Base-by-base conservation (phyloP, 2,329 filamentous ascomycete genomes). In the Colletotrichum noveboracense region DNA sequence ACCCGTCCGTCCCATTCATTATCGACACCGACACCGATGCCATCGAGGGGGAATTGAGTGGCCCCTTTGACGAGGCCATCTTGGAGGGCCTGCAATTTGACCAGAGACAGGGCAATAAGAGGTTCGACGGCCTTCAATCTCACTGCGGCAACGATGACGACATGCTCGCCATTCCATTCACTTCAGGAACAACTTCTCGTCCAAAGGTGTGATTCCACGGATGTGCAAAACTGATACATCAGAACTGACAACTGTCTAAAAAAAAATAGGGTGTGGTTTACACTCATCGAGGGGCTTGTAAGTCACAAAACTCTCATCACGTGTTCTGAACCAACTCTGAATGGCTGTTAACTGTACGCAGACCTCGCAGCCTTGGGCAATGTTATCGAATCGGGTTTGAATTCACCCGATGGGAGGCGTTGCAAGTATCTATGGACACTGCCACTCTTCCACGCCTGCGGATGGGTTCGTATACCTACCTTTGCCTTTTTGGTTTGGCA, bases 341-440 rank as follows among this genome's bases (percentile, higher is more conserved):
- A 24, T 52, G n/a, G n/a, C 43, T 52, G 10, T 62, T 56, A 70
- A 24, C 9, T 21, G 6, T 18, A 21, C 16, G 18, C 34, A 70
- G 67, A 98, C 82, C 89, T 99, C 14, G 96, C 95, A 1, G 74
- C 95, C 0, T 81, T 98, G 78, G 96, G 88, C 13, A 98, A 98
- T 83, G 88, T 98, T 1, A 91, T 98, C 74, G 97, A 99, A 83
- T 95, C 94, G 1, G 95, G 95, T 0, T 88, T 99, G 58, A 98
- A 97, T 80, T 90, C 88, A 71, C 87, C 92, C 67, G 86, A 85
- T 14, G 93, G 92, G 8, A 48, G 26, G 18, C 88, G 94, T 48
- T 96, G 94, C 83, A 93, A 93, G 78, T 98, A 98, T 85, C 88
- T 98, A 10, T 98, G 96, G 96, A 98, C 94, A 5, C 86, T 98